A percentile compares a stretch with the other conserved stretches of the same genome.
phyloP scores from a whole-genome alignment of 2,329 filamentous ascomycete species.

The Alternaria dauci region DNA sequence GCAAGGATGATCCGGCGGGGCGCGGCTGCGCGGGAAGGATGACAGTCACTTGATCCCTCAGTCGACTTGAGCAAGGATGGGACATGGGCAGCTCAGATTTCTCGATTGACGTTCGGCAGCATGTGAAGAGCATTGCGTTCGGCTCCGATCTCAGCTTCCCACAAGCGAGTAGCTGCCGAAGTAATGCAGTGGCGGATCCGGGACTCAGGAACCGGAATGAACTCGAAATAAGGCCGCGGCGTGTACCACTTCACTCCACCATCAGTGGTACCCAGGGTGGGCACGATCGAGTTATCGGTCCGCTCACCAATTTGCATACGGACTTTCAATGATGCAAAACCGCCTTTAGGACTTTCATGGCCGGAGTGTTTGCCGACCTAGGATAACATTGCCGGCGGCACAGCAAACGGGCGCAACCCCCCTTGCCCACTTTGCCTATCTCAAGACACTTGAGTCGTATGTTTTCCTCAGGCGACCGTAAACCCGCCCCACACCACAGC shows the following conservation, averaged over 20 bases:
- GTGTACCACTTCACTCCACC: constrained; percentile 3
- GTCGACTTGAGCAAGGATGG: constrained; percentile 7
- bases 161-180: constrained; percentile 1
- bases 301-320: constrained; percentile 5
- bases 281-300: constrained; percentile 10
- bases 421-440: constrained; percentile 8
- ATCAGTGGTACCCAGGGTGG: constrained; percentile 6
- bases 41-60: constrained; percentile 36
- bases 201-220: background rate
- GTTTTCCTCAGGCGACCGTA: constrained; percentile 19
- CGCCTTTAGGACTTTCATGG: constrained; percentile 1
- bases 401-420: constrained; percentile 7
- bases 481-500: constrained; percentile 18
- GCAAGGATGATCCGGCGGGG: constrained; percentile 35
- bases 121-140: constrained; percentile 8
- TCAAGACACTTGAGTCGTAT: constrained; percentile 19
- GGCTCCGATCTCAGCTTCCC: background rate
- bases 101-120: background rate
- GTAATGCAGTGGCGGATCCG: constrained; percentile 1
- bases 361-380: constrained; percentile 13
- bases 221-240: constrained; percentile 3
- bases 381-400: constrained; percentile 16
- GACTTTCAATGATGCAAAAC: constrained; percentile 4
- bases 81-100: constrained; percentile 7
- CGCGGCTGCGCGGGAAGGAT: constrained; percentile 47